Conservation (phyloP, 208 protist genomes). For the Strigomonas culicis region DNA sequence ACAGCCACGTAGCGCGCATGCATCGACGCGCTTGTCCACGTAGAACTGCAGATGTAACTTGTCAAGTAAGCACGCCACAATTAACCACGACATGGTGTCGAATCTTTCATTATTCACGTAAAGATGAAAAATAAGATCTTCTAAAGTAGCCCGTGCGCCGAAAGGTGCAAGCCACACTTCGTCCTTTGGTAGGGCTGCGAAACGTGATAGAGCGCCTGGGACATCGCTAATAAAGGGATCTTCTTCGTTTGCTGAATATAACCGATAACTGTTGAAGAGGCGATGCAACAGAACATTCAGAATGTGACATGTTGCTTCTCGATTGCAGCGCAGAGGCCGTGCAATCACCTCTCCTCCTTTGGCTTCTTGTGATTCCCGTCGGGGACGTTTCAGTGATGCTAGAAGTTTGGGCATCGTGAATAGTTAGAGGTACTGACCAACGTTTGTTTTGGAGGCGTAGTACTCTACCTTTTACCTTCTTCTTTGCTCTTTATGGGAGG, state of each 20-base stretch:
- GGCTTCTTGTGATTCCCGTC: no score
- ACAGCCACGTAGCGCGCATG: no score
- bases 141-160: conserved; percentile 9
- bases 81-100: conserved; percentile 56
- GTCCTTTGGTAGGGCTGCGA: not conserved
- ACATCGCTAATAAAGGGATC: conserved; percentile 16
- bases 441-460: no score
- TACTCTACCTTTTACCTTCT: no score
- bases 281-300: conserved; percentile 26
- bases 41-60: conserved; percentile 49
- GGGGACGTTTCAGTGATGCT: not conserved
- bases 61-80: conserved; percentile 75
- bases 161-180: conserved; percentile 29
- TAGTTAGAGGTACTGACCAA: no score
- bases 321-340: not conserved
- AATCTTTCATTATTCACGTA: conserved; percentile 43
- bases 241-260: conserved; percentile 23
- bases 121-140: conserved; percentile 61
- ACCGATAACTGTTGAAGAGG: conserved; percentile 24
- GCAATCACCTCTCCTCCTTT: no score
- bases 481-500: no score
- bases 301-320: conserved; percentile 16
- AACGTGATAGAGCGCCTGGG: not conserved
- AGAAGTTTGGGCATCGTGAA: no score
- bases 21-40: conserved; percentile 34